Conservation (phyloP, 2,329 filamentous ascomycete species). For the Alternaria triticina region DNA sequence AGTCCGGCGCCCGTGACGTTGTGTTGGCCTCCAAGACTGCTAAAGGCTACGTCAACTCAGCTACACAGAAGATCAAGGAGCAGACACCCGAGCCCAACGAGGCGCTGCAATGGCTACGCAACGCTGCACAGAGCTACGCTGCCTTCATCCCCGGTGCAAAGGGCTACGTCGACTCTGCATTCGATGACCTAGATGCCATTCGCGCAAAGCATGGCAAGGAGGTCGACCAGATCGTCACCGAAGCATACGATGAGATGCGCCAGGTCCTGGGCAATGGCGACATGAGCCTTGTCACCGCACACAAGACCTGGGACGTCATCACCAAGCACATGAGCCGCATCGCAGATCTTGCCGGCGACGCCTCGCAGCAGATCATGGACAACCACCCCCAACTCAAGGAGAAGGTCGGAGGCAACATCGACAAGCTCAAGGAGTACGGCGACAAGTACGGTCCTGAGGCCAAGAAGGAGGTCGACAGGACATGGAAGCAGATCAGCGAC, state of each 20-base stretch:
- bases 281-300: constrained; percentile 67
- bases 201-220: constrained; percentile 72
- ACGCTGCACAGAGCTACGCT: constrained; percentile 72
- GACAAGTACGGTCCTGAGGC: constrained; percentile 76
- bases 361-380: constrained; percentile 68
- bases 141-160: constrained; percentile 74
- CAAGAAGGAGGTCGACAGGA: constrained; percentile 76
- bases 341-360: constrained; percentile 67
- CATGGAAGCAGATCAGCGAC: constrained; percentile 70
- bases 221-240: constrained; percentile 70
- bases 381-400: constrained; percentile 77
- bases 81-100: constrained; percentile 70
- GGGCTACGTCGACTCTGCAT: constrained; percentile 71
- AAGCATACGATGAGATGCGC: constrained; percentile 72
- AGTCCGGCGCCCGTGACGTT: constrained; percentile 58
- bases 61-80: constrained; percentile 66
- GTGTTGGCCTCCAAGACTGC: constrained; percentile 61
- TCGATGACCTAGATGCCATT: constrained; percentile 73
- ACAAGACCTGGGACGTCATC: constrained; percentile 67
- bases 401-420: constrained; percentile 70
- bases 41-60: constrained; percentile 65
- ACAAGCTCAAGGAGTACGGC: constrained; percentile 72
- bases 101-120: constrained; percentile 69
- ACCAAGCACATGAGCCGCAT: constrained; percentile 67
- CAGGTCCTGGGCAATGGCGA: constrained; percentile 65